Conservation (phyloP, 495 filamentous ascomycete genomes). For the Annulohypoxylon moriforme region DNA sequence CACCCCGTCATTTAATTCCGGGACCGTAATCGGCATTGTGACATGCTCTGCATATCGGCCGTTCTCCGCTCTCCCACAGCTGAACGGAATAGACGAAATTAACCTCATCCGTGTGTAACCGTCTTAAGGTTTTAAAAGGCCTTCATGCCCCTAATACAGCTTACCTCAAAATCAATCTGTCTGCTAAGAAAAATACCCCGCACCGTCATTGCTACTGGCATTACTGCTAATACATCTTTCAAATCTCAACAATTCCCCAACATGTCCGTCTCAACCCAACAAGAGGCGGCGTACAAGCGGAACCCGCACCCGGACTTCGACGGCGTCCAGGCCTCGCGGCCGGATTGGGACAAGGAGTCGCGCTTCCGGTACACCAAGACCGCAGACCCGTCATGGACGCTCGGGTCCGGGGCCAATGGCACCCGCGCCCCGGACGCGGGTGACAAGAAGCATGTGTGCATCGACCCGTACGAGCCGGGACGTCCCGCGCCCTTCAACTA, state of each 20-base stretch:
- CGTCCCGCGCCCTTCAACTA: constrained; percentile 81
- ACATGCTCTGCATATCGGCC: neutral
- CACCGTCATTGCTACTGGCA: constrained; percentile 1
- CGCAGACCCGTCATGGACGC: constrained; percentile 77
- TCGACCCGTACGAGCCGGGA: constrained; percentile 82
- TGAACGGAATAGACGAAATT: neutral
- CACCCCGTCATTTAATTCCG: constrained; percentile 8
- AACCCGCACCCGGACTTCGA: constrained; percentile 83
- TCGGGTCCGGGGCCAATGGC: constrained; percentile 77
- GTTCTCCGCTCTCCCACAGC: neutral
- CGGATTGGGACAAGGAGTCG: constrained; percentile 67
- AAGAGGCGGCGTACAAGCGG: constrained; percentile 64
- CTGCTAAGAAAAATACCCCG: constrained; percentile 14
- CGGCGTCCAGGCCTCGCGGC: constrained; percentile 76
- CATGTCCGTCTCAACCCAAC: constrained; percentile 51
- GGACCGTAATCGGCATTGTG: constrained; percentile 15
- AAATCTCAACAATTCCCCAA: constrained; percentile 20
- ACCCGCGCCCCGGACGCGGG: constrained; percentile 56
- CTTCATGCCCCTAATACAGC: constrained; percentile 9
- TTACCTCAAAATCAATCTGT: constrained; percentile 3
- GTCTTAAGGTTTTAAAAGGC: constrained; percentile 18
- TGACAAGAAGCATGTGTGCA: constrained; percentile 73
- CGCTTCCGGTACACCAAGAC: constrained; percentile 75
- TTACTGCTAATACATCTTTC: neutral
- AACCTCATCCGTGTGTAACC: constrained; percentile 20